These are phyloP conservation scores for Quercus parvula DNA, from an alignment of 306 rosid species.

Conservation along the genomic window DNA sequence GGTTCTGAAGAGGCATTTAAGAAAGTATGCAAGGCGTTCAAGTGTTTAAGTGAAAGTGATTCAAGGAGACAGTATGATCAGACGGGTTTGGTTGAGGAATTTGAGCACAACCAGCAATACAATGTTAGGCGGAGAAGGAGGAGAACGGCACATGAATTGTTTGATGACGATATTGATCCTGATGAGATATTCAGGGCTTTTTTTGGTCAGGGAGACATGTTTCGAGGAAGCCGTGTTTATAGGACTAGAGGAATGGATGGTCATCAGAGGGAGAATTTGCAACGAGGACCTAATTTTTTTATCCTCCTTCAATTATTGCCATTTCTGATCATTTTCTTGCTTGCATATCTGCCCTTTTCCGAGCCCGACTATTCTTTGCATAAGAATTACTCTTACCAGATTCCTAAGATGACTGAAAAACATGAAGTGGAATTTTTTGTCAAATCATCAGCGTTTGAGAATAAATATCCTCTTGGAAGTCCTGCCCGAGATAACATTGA, in stretches of 20 bases:
- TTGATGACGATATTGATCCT: constrained; percentile 76
- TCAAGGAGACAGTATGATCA: constrained; percentile 83
- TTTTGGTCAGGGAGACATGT: constrained; percentile 68
- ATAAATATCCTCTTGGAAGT: constrained; percentile 68
- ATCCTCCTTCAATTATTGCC: constrained; percentile 70
- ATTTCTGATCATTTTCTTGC: constrained; percentile 56
- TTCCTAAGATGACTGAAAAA: constrained; percentile 53
- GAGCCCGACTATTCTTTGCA: constrained; percentile 73
- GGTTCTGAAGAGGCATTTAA: constrained; percentile 96
- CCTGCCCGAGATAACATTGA: constrained; percentile 62
- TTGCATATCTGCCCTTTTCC: constrained; percentile 82
- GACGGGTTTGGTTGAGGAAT: constrained; percentile 66
- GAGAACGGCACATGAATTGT: constrained; percentile 39
- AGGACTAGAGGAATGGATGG: constrained; percentile 48
- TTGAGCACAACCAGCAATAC: constrained; percentile 54
- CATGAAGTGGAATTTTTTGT: constrained; percentile 74
- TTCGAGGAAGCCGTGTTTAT: constrained; percentile 50
- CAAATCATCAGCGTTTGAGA: constrained; percentile 59
- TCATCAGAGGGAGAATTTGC: constrained; percentile 56
- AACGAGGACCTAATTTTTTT: constrained; percentile 56
- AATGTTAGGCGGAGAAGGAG: constrained; percentile 65
- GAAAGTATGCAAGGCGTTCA: constrained; percentile 87
- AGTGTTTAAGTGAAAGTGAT: constrained; percentile 77
- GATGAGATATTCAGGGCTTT: constrained; percentile 89
- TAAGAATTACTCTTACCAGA: constrained; percentile 54